A percentile compares a stretch with the other conserved stretches of the same genome.
Evolutionary conservation across 345 rosid species (phyloP).

Genomic region (Eucalyptus regnans): DNA sequence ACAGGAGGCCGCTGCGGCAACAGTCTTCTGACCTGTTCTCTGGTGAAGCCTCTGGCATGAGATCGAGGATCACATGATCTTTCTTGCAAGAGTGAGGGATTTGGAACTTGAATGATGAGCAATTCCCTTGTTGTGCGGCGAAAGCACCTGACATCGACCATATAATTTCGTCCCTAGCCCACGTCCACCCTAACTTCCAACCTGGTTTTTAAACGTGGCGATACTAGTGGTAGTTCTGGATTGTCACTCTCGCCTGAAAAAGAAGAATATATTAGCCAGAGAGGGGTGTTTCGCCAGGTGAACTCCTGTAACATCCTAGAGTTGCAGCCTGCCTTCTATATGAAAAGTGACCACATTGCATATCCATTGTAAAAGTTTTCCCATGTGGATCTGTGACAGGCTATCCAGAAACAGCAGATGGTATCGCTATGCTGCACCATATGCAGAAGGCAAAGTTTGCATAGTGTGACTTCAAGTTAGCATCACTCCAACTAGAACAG

Average conservation of each 20-base stretch:
- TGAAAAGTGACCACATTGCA: neutral
- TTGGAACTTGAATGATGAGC: constrained; percentile 11
- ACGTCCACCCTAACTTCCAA: constrained; percentile 48
- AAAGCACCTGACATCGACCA: constrained; percentile 45
- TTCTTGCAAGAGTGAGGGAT: constrained; percentile 34
- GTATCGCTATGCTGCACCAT: neutral
- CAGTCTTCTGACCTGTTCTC: constrained; percentile 18
- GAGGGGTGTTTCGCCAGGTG: neutral
- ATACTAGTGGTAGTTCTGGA: constrained; percentile 39
- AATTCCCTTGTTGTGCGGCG: constrained; percentile 39
- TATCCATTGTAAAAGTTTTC: neutral
- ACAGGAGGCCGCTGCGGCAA: constrained; percentile 32
- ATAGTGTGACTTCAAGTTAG: neutral
- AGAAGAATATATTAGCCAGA: neutral
- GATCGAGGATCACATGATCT: constrained; percentile 31
- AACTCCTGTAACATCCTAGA: neutral
- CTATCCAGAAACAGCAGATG: neutral
- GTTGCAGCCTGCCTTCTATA: neutral
- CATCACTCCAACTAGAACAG: neutral
- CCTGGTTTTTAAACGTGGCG: constrained; percentile 36
- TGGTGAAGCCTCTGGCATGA: constrained; percentile 7
- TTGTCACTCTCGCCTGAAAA: constrained; percentile 38
- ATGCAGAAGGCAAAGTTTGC: neutral
- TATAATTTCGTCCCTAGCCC: constrained; percentile 30
- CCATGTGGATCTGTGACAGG: neutral